Conservation (phyloP, 2,329 filamentous ascomycete species). For the Aspergillus arachidicola region DNA sequence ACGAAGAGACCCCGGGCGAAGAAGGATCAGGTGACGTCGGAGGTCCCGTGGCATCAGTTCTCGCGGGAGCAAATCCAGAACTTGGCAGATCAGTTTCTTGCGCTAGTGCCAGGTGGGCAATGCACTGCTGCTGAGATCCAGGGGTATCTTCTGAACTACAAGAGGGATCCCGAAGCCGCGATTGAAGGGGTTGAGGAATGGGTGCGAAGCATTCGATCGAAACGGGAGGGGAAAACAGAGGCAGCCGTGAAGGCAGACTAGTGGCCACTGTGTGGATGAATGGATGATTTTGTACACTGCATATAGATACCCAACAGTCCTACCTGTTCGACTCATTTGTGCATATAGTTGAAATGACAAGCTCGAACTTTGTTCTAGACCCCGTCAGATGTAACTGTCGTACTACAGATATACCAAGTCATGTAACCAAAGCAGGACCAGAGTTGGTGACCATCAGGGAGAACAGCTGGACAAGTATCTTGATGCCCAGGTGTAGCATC, state of each 20-base stretch:
- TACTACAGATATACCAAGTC: neutral
- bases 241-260: neutral
- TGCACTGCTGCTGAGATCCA: constrained; percentile 47
- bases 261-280: neutral
- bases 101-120: constrained; percentile 33
- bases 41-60: constrained; percentile 9
- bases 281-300: neutral
- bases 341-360: neutral
- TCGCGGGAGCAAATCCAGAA: constrained; percentile 23
- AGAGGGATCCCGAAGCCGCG: constrained; percentile 34
- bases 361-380: neutral
- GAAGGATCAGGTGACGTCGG: neutral
- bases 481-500: neutral
- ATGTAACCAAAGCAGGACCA: neutral
- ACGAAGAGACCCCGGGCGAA: neutral
- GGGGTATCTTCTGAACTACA: constrained; percentile 42
- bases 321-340: neutral
- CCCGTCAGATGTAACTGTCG: neutral
- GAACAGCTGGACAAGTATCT: neutral
- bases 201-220: constrained; percentile 29
- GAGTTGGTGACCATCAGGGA: neutral
- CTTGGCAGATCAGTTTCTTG: constrained; percentile 36
- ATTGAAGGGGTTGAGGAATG: constrained; percentile 34
- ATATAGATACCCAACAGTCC: neutral
- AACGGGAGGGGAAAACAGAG: constrained; percentile 21